Conservation (phyloP, 2,329 filamentous ascomycete species). For the Curvularia sp. region DNA sequence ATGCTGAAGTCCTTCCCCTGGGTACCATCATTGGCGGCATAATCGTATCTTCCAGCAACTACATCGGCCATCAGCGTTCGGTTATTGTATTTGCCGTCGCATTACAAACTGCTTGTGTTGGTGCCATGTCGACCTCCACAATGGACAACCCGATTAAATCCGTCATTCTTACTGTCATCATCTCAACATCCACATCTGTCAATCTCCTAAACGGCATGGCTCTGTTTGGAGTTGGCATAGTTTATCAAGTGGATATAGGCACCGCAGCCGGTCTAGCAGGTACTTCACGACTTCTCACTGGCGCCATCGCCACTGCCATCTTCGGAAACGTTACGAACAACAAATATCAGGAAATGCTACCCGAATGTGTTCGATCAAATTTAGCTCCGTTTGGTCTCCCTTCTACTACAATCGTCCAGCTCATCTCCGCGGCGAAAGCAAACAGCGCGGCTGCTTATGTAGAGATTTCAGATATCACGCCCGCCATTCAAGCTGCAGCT, state of each 20-base stretch:
- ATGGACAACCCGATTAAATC: slow-evolving; percentile 34
- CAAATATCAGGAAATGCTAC: slow-evolving; percentile 30
- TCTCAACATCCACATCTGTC: slow-evolving; percentile 37
- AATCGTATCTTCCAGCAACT: slow-evolving; percentile 37
- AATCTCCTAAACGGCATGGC: slow-evolving; percentile 42
- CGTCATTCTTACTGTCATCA: slow-evolving; percentile 39
- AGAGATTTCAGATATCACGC: slow-evolving; percentile 39
- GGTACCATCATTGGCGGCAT: slow-evolving; percentile 40
- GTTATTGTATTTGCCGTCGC: slow-evolving; percentile 37
- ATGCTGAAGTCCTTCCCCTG: slow-evolving; percentile 35
- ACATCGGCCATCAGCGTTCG: slow-evolving; percentile 41
- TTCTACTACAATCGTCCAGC: slow-evolving; percentile 17
- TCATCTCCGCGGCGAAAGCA: slow-evolving; percentile 32
- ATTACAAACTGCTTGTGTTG: slow-evolving; percentile 39
- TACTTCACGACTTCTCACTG: slow-evolving; percentile 38
- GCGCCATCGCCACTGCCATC: slow-evolving; percentile 39
- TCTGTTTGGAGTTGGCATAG: slow-evolving; percentile 40
- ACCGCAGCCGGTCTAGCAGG: slow-evolving; percentile 41
- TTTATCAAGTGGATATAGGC: slow-evolving; percentile 42
- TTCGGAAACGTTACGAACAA: slow-evolving; percentile 41
- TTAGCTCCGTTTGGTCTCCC: slow-evolving; percentile 29
- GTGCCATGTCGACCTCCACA: slow-evolving; percentile 36
- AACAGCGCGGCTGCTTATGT: slow-evolving; percentile 38
- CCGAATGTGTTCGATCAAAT: slow-evolving; percentile 24
- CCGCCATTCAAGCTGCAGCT: slow-evolving; percentile 36